A percentile compares a stretch with the other conserved stretches of the same genome.
These are phyloP conservation scores for Pyrus communis DNA, from an alignment of 306 rosid genomes.

Conservation along the genomic window DNA sequence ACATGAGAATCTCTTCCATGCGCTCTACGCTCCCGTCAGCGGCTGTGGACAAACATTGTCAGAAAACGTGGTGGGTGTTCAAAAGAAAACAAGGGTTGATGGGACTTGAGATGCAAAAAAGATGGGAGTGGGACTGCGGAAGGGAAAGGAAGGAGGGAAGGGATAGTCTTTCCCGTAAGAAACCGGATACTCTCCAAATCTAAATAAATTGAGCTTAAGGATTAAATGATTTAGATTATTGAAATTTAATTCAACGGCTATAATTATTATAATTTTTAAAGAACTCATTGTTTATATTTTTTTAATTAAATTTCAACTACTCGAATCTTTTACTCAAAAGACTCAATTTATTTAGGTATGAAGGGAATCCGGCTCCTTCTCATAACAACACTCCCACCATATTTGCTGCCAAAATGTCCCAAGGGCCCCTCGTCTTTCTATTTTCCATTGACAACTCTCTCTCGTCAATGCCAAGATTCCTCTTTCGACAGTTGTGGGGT, in stretches of 20 bases:
- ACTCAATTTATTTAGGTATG: rapidly evolving
- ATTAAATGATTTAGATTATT: rapidly evolving
- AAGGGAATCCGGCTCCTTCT: no score
- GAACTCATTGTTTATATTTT: rapidly evolving
- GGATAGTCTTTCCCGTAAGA: background rate
- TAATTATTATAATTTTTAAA: no score
- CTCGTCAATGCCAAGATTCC: no score
- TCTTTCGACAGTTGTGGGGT: no score
- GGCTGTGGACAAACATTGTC: background rate
- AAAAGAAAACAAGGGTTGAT: slow-evolving; percentile 19
- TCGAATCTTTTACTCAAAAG: rapidly evolving
- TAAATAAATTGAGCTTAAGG: rapidly evolving
- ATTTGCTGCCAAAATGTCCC: slow-evolving; percentile 29
- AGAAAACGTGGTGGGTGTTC: background rate
- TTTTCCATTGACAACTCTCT: slow-evolving; percentile 6
- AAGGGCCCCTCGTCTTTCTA: slow-evolving; percentile 12
- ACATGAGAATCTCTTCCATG: slow-evolving; percentile 6
- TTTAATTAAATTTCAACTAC: no score
- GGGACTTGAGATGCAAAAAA: slow-evolving; percentile 45
- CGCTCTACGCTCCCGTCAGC: background rate
- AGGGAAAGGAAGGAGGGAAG: background rate
- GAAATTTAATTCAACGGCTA: rapidly evolving
- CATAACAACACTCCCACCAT: slow-evolving; percentile 41
- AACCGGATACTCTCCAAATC: no score
- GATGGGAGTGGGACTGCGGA: background rate